Evolutionary conservation across 306 rosid genomes (phyloP).

Genomic region (Acacia confusa): DNA sequence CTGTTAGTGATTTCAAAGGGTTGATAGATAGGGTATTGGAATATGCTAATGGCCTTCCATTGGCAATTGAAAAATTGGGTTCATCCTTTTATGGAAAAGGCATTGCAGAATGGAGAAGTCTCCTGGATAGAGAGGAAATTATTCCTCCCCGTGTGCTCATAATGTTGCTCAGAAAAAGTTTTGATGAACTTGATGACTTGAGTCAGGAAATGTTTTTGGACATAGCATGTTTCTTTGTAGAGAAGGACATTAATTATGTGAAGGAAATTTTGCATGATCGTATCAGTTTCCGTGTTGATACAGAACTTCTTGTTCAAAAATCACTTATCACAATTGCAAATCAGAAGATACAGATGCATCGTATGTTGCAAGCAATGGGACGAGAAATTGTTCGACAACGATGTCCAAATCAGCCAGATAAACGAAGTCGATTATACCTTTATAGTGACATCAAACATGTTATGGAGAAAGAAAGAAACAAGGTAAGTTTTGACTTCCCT

Average conservation of each 20-base stretch:
- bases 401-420: constrained; percentile 1
- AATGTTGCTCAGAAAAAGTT: neutral
- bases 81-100: neutral
- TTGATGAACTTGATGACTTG: neutral
- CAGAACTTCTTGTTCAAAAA: neutral
- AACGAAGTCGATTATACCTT: constrained; percentile 32
- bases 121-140: neutral
- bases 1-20: neutral
- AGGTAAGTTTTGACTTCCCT: neutral
- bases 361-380: neutral
- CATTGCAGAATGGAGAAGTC: neutral
- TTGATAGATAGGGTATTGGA: neutral
- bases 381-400: constrained; percentile 13
- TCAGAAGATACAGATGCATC: constrained; percentile 18
- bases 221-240: neutral
- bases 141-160: neutral
- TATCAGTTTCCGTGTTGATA: neutral
- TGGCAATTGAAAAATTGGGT: neutral
- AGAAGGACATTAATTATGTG: neutral
- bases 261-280: neutral
- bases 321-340: constrained; percentile 23
- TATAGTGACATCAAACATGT: neutral
- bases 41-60: neutral
- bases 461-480: neutral
- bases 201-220: neutral